Evolutionary conservation across 148 eudicot genomes (phyloP).

Genomic region (Fagopyrum homotropicum): DNA sequence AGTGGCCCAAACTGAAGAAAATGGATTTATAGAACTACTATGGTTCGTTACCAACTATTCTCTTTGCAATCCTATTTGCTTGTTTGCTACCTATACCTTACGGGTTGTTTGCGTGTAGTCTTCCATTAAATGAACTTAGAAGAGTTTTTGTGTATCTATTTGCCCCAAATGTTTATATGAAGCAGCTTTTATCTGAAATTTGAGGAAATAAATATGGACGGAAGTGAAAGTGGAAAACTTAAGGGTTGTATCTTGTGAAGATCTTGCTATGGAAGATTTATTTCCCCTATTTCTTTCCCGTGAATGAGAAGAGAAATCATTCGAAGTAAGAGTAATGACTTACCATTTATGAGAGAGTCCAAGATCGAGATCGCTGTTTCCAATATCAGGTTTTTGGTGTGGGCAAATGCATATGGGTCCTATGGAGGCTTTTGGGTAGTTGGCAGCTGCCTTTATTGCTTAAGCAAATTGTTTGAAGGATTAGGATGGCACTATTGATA

Average conservation of each 20-base stretch:
- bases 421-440: not conserved
- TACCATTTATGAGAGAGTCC: not conserved
- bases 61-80: not conserved
- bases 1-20: not conserved
- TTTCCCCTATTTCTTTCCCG: not conserved
- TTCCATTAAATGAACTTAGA: not conserved
- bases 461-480: not conserved
- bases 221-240: not conserved
- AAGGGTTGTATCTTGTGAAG: not conserved
- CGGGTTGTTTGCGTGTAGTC: not conserved
- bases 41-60: not conserved
- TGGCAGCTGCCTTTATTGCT: not conserved
- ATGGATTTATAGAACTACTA: not conserved
- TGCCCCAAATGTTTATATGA: not conserved
- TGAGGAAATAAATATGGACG: not conserved
- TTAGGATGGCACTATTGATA: not conserved
- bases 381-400: not conserved
- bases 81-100: not conserved
- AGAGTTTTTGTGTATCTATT: not conserved
- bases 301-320: not conserved
- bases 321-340: not conserved
- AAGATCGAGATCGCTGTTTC: not conserved
- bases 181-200: not conserved
- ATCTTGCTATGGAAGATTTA: not conserved
- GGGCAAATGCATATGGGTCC: not conserved